A percentile compares a stretch with the other conserved stretches of the same genome.
Conservation (phyloP, 2,329 filamentous ascomycete genomes). For the Penicillium sp. region DNA sequence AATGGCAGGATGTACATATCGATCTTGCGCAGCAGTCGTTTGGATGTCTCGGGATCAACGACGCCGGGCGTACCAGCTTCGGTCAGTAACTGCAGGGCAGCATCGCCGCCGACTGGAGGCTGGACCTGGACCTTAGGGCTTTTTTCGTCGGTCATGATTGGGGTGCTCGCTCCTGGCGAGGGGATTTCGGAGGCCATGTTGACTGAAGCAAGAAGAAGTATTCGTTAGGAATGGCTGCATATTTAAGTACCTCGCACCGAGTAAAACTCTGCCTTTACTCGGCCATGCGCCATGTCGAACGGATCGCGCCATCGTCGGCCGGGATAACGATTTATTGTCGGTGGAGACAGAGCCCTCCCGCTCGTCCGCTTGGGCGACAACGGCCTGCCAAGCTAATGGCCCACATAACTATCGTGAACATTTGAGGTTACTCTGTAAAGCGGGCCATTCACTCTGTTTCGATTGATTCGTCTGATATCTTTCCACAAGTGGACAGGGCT, state of each 20-base stretch:
- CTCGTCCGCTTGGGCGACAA: background rate
- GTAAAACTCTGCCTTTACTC: background rate
- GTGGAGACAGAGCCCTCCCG: background rate
- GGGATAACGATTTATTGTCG: background rate
- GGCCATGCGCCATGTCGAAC: background rate
- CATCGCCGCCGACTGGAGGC: background rate
- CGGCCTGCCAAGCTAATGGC: background rate
- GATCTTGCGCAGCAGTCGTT: slow-evolving; percentile 27
- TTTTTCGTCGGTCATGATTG: background rate
- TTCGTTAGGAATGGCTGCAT: background rate
- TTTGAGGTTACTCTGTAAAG: background rate
- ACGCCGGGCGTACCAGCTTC: background rate
- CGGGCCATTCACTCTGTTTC: background rate
- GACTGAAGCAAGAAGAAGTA: background rate
- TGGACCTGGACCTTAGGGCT: background rate
- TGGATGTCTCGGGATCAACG: slow-evolving; percentile 9
- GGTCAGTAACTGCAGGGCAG: slow-evolving; percentile 1
- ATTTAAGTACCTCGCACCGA: background rate
- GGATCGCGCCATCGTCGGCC: background rate
- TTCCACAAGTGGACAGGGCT: too few relatives aligned
- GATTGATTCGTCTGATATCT: too few relatives aligned
- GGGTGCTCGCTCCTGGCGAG: background rate
- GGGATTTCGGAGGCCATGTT: background rate
- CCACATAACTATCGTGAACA: background rate
- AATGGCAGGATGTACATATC: slow-evolving; percentile 31